Conservation (phyloP, 176 grass and related monocot genomes). For the Zoysia pacifica region DNA sequence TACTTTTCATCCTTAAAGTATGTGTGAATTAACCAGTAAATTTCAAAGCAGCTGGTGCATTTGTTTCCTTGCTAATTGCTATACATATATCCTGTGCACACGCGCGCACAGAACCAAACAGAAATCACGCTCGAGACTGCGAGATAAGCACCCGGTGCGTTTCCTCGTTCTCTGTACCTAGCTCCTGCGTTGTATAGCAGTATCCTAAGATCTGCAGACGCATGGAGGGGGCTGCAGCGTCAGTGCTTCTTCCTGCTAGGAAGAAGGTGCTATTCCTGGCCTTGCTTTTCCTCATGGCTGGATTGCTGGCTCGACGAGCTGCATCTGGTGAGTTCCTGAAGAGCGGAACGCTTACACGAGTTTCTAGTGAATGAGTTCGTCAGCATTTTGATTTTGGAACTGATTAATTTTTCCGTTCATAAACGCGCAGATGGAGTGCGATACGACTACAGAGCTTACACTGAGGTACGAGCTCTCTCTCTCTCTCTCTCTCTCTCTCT, state of each 20-base stretch:
- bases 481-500: background rate
- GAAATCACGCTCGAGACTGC: conserved; percentile 7
- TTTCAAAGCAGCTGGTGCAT: background rate
- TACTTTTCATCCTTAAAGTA: background rate
- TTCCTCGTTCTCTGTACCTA: background rate
- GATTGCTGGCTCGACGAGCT: background rate
- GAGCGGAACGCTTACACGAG: background rate
- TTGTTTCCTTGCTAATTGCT: background rate
- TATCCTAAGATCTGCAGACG: background rate
- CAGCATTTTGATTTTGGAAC: background rate
- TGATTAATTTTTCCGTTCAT: background rate
- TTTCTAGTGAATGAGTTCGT: background rate
- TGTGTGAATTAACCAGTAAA: background rate
- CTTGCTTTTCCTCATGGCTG: conserved; percentile 25
- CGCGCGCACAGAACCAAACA: background rate
- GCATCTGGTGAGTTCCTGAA: conserved; percentile 38
- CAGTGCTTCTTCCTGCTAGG: background rate
- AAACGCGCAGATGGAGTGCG: conserved; percentile 30
- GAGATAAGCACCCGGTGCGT: background rate
- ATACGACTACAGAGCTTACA: conserved; percentile 52
- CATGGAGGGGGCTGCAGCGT: conserved; percentile 20
- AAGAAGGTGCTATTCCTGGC: background rate
- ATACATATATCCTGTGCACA: conserved; percentile 22
- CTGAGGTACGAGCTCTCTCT: conserved; percentile 8
- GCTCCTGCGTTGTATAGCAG: background rate